Conservation (phyloP, 306 rosid species). For the Senna siamea region DNA sequence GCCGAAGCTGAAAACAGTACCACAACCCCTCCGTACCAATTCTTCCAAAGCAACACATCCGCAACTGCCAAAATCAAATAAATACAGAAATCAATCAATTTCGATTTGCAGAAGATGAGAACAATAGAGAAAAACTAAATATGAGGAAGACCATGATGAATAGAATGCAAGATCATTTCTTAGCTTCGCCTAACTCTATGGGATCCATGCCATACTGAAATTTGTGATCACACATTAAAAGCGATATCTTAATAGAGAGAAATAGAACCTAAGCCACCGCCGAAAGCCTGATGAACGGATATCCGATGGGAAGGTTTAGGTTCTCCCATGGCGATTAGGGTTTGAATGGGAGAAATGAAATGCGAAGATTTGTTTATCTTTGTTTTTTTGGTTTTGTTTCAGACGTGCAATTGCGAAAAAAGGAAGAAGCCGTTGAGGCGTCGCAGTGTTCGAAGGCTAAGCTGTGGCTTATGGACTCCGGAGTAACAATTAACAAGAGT, state of each 20-base stretch:
- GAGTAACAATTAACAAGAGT: neutral
- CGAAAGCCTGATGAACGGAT: slow-evolving; percentile 78
- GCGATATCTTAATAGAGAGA: slow-evolving; percentile 27
- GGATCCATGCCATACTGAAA: slow-evolving; percentile 23
- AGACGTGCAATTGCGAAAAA: neutral
- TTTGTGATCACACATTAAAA: neutral
- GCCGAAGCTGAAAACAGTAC: slow-evolving; percentile 64
- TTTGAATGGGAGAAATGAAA: neutral
- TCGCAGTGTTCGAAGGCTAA: neutral
- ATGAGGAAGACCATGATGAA: neutral
- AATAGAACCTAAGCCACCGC: slow-evolving; percentile 75
- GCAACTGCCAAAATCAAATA: slow-evolving; percentile 60
- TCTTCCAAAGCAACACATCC: slow-evolving; percentile 90
- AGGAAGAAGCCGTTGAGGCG: neutral
- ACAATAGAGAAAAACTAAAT: neutral
- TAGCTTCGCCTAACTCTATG: neutral
- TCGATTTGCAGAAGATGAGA: neutral
- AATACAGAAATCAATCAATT: slow-evolving; percentile 25
- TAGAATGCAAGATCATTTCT: slow-evolving; percentile 25
- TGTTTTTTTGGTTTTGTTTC: neutral
- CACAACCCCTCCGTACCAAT: slow-evolving; percentile 67
- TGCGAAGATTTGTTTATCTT: neutral
- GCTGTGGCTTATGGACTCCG: neutral
- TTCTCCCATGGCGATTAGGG: slow-evolving; percentile 80
- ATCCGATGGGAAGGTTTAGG: slow-evolving; percentile 55